Conservation (phyloP, 768 basidiomycete species). For the Phaeolepiota aurea region DNA sequence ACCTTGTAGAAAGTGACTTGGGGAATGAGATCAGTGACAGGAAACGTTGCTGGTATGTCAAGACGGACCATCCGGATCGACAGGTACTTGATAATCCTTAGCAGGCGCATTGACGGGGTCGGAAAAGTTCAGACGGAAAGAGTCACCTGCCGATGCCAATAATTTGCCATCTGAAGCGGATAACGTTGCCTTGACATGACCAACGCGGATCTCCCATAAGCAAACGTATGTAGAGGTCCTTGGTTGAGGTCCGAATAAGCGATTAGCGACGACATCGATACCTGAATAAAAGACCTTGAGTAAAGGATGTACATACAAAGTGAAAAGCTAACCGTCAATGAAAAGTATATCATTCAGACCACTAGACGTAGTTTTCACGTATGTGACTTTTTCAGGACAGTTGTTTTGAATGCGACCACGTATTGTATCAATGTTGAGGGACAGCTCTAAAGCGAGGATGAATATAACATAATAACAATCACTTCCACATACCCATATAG, state of each 20-base stretch:
- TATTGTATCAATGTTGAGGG: constrained; percentile 61
- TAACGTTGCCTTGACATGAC: constrained; percentile 46
- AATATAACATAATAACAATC: too few species aligned
- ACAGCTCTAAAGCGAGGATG: constrained; percentile 76
- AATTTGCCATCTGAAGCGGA: constrained; percentile 45
- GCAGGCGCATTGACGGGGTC: constrained; percentile 83
- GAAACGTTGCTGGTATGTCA: background rate
- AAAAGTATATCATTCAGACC: constrained; percentile 21
- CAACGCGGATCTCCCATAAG: constrained; percentile 84
- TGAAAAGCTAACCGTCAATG: constrained; percentile 40
- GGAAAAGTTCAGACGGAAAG: constrained; percentile 62
- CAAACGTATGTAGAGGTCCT: constrained; percentile 82
- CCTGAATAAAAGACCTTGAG: constrained; percentile 31
- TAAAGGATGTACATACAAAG: background rate
- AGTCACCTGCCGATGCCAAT: constrained; percentile 41
- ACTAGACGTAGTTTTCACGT: constrained; percentile 10
- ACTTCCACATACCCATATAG: constrained; percentile 79
- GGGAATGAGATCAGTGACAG: constrained; percentile 4
- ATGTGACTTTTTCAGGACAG: constrained; percentile 34
- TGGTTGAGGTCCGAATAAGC: constrained; percentile 86
- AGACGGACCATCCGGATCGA: constrained; percentile 71
- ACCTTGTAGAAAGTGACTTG: constrained; percentile 84
- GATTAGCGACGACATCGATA: constrained; percentile 71
- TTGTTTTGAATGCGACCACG: constrained; percentile 40
- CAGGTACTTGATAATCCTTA: constrained; percentile 44